These are phyloP conservation scores for Talaromyces atroroseus DNA, from an alignment of 2,329 filamentous ascomycete genomes.

Conservation along the genomic window DNA sequence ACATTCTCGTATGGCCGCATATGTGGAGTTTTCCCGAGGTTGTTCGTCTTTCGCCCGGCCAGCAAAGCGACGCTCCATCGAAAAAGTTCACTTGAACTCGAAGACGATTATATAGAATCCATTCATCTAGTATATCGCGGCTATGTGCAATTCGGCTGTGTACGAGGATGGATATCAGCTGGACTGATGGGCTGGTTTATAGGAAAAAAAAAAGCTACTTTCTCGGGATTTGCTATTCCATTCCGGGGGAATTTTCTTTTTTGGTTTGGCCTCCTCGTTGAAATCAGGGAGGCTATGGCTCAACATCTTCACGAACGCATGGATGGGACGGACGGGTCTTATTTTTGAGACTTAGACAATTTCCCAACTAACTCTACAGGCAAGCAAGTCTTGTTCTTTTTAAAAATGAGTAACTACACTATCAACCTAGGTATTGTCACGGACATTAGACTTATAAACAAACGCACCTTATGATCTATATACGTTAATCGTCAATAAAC, in stretches of 20 bases:
- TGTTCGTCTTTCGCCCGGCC: slow-evolving; percentile 26
- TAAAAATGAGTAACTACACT: too few species aligned
- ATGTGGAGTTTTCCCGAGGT: slow-evolving; percentile 55
- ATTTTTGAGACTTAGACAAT: background rate
- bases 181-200: too few species aligned
- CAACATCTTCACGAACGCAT: background rate
- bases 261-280: too few species aligned
- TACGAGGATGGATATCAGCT: background rate
- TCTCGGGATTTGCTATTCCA: too few species aligned
- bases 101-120: background rate
- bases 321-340: background rate
- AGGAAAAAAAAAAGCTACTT: background rate
- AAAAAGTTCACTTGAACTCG: slow-evolving; percentile 3
- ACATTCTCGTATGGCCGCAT: slow-evolving; percentile 63
- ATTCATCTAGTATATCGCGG: background rate
- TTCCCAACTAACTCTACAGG: background rate
- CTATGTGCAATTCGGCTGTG: background rate
- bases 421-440: too few species aligned
- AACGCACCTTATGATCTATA: too few species aligned
- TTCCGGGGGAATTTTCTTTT: too few species aligned
- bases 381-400: background rate
- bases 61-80: background rate
- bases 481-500: too few species aligned
- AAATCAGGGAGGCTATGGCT: too few species aligned
- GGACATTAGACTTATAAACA: too few species aligned